Evolutionary conservation across 176 grass and related monocot species (phyloP), one percentile per base, ranked within the genome.

Genomic region (Triticum turgidum): DNA sequence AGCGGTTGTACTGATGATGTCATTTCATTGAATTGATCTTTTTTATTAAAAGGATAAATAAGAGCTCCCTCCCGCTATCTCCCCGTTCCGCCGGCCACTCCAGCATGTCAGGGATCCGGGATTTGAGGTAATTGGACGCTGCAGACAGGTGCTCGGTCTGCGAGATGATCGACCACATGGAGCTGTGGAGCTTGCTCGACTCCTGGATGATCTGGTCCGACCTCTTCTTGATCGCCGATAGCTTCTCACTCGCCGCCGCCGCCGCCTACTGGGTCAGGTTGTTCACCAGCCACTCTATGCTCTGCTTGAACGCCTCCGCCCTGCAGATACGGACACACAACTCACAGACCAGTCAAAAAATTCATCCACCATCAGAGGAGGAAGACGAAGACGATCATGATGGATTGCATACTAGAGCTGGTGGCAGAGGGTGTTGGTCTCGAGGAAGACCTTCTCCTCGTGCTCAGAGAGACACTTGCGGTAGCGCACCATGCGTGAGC

Each of bases 241-340:
- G 83, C 73, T 94, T 92, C 41, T 89, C 63, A 9, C 82, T 32
- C 45, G 90, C 90, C 2, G 85, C 87, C 14, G 62, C 25, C 25
- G 25, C 82, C 9, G 92, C 82, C 11, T 86, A 73, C 70, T 42
- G 63, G 1, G 84, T 59, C 49, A 94, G 65, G 17, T 90, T 86
- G 52, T 92, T 97, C 45, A 97, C 86, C 33, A 97, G 30, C 83
- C 83, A 65, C 80, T 97, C 86, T 3, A 89, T 97, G n/a, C 27
- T 89, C 27, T 75, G 81, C 90, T 92, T 94, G 92, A 94, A 97
- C 61, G 84, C 92, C 64, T 97, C 92, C 9, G 92, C 85, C 84
- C 91, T 92, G 69, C 11, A 59, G 4, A 17, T 7, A 7, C 6
- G 1, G 6, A 38, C 17, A 2, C 17, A 56, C 58, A 9, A 9